Conservation (phyloP, 2,329 filamentous ascomycete species). For the Neofusicoccum umdonicola region DNA sequence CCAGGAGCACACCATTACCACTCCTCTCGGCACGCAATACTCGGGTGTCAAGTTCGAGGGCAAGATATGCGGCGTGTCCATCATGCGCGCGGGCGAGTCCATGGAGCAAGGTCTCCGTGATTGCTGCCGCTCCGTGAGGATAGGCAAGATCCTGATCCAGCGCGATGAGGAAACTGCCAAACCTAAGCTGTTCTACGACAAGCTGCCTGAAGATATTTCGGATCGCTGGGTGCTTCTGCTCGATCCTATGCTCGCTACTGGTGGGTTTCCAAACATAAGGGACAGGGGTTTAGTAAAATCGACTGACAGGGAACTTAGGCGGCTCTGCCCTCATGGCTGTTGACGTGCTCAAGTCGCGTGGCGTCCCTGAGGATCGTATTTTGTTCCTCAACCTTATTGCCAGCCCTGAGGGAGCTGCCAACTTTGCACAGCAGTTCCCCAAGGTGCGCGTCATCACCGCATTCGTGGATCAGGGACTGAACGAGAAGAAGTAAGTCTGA, state of each 20-base stretch:
- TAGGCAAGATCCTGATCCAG: conserved; percentile 98
- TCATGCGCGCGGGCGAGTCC: conserved; percentile 96
- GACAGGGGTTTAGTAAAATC: neutral
- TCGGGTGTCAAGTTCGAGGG: conserved; percentile 92
- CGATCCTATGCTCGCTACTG: conserved; percentile 99
- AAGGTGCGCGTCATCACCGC: conserved; percentile 89
- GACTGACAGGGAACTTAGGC: conserved; percentile 51
- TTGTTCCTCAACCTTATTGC: conserved; percentile 96
- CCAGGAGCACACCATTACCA: conserved; percentile 82
- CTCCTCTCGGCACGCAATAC: conserved; percentile 84
- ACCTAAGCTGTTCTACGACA: conserved; percentile 96
- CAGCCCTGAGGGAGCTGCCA: conserved; percentile 87
- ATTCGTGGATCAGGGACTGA: conserved; percentile 92
- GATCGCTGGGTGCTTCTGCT: conserved; percentile 89
- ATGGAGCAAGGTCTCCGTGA: conserved; percentile 98
- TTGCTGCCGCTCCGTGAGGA: conserved; percentile 95
- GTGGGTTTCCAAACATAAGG: conserved; percentile 47
- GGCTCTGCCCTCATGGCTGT: conserved; percentile 97
- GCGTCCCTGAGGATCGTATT: conserved; percentile 92
- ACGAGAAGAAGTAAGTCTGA: conserved; percentile 88
- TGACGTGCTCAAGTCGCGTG: conserved; percentile 82
- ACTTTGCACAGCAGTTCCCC: conserved; percentile 86
- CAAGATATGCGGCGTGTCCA: conserved; percentile 97
- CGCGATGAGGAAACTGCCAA: conserved; percentile 90
- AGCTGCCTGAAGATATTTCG: conserved; percentile 90